Evolutionary conservation across 2,329 filamentous ascomycete genomes (phyloP), one percentile per base, ranked within the genome.

Genomic region (Alternaria triticina): DNA sequence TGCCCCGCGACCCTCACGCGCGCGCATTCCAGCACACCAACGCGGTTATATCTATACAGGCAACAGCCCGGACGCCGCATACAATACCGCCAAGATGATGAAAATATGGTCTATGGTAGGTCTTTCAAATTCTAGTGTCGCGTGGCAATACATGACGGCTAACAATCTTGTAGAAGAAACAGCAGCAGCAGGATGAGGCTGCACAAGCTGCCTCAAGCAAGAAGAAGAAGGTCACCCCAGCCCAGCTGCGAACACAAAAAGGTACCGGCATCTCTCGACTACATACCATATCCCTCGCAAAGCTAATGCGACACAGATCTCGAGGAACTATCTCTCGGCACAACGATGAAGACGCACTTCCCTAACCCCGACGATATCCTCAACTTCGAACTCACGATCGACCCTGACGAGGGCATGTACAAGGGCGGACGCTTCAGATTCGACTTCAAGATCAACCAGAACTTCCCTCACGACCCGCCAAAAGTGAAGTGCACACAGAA

Each of bases 91-190:
- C 80, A 94, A 85, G 78, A 98, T 98, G 96, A 87, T 97, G 86
- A 98, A 98, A 86, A 97, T 98, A 86, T 98, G 95, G 96, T 97
- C 94, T 76, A 97, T 98, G 95, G 94, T 96, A 85, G 55, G 86
- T 76, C 33, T 44, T 9, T 11, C 9, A 28, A 15, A 13, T 12
- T 4, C 13, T 22, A 45, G 11, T 4, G 54, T 36, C 28, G 28
- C 23, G 51, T 47, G 47, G 33, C 28, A 47, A 47, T 10, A n/a
- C 7, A 20, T 5, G n/a, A 40, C 47, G 20, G 61, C 75, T 81
- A 45, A 81, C 72, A 59, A 22, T 30, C 22, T 25, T 23, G 76
- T 82, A 97, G 90, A 94, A 97, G 85, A 96, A 97, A 83, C 92
- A 97, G 71, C 79, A 81, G 86, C 93, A 97, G 86, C 93, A 97